Conservation (phyloP, 768 basidiomycete genomes). For the Kwoniella europaea region DNA sequence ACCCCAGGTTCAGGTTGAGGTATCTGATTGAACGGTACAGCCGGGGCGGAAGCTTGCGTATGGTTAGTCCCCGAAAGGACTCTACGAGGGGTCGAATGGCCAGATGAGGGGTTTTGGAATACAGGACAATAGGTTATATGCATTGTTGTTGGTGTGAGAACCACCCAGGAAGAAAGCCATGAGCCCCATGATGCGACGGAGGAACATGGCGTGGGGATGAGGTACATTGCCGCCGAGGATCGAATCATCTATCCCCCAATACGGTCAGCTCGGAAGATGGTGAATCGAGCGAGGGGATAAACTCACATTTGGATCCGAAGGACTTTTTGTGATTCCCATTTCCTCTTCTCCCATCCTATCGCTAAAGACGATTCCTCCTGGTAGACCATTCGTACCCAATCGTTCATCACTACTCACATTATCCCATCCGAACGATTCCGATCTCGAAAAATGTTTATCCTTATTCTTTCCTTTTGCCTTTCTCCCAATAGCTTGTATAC, state of each 20-base stretch:
- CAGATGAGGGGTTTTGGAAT: constrained; percentile 33
- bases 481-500: constrained; percentile 39
- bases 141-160: constrained; percentile 31
- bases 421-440: constrained; percentile 23
- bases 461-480: constrained; percentile 42
- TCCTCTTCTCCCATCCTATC: constrained; percentile 53
- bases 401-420: constrained; percentile 28
- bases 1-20: constrained; percentile 31
- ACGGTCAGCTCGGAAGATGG: constrained; percentile 4
- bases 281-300: neutral
- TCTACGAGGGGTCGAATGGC: constrained; percentile 38
- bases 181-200: constrained; percentile 48
- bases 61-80: constrained; percentile 38
- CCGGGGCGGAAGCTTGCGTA: constrained; percentile 13
- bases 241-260: constrained; percentile 26
- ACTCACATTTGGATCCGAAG: constrained; percentile 20
- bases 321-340: constrained; percentile 27
- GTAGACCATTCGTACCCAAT: constrained; percentile 46
- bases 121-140: constrained; percentile 47
- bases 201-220: constrained; percentile 49
- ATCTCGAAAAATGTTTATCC: constrained; percentile 27
- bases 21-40: constrained; percentile 37
- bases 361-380: constrained; percentile 50
- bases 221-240: constrained; percentile 43
- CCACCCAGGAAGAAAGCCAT: constrained; percentile 47